phyloP scores from a whole-genome alignment of 768 basidiomycete species.

The Pulveroboletus sp. region DNA sequence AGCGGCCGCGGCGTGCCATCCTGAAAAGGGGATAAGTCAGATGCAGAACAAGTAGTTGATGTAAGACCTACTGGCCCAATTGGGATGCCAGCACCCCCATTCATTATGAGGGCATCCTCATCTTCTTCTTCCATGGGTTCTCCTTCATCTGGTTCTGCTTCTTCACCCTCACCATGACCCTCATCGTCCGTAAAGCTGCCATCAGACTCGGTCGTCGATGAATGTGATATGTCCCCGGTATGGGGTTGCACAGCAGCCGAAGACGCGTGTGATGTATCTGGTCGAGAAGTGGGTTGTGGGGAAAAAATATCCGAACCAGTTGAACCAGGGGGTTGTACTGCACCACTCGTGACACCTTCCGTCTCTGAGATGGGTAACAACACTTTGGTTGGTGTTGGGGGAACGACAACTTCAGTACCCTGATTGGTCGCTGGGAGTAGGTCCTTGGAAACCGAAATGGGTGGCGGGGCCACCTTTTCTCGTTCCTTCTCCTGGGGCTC shows the following conservation, averaged over 20 bases:
- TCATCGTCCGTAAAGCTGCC: conserved; percentile 56
- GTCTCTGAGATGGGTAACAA: conserved; percentile 67
- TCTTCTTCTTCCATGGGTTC: conserved; percentile 75
- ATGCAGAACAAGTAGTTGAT: not conserved
- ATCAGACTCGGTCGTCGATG: conserved; percentile 31
- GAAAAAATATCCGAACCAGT: conserved; percentile 43
- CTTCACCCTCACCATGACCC: conserved; percentile 64
- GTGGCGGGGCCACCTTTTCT: conserved; percentile 31
- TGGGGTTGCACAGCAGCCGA: conserved; percentile 26
- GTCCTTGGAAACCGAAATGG: conserved; percentile 21
- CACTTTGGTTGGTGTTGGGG: conserved; percentile 44
- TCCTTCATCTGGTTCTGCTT: conserved; percentile 55
- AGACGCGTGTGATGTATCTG: conserved; percentile 22
- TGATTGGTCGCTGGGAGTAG: conserved; percentile 14
- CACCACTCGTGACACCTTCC: conserved; percentile 84
- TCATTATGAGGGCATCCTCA: conserved; percentile 82
- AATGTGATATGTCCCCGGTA: conserved; percentile 27
- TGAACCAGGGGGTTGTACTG: conserved; percentile 87
- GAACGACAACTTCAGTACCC: conserved; percentile 39
- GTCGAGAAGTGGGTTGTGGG: conserved; percentile 21
- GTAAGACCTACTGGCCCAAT: conserved; percentile 71
- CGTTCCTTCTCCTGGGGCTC: conserved; percentile 32
- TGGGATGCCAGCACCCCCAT: conserved; percentile 93
- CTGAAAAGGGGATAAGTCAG: conserved; percentile 35
- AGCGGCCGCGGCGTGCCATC: conserved; percentile 85